These are phyloP conservation scores for Babjeviella inositovora DNA, from an alignment of 805 yeast species.

Conservation along the genomic window DNA sequence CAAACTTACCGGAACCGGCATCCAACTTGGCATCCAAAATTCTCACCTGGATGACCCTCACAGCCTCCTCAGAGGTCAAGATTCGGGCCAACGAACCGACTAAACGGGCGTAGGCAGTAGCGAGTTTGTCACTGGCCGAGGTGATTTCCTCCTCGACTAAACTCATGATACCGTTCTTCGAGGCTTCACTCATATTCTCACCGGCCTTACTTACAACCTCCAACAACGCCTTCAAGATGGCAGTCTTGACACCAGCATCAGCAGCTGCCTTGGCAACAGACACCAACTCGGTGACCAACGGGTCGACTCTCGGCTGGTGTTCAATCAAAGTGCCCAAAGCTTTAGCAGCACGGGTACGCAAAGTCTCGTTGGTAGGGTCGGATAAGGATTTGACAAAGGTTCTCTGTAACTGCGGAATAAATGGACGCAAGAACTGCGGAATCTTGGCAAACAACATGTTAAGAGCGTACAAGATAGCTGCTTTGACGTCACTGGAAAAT, in stretches of 20 bases:
- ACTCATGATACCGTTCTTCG: constrained; percentile 51
- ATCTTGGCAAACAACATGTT: constrained; percentile 65
- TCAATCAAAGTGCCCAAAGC: constrained; percentile 82
- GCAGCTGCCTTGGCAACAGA: constrained; percentile 52
- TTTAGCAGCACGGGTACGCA: constrained; percentile 74
- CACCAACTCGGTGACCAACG: constrained; percentile 72
- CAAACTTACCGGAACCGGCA: constrained; percentile 37
- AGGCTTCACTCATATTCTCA: constrained; percentile 52
- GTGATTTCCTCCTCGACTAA: constrained; percentile 61
- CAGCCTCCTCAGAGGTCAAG: constrained; percentile 47
- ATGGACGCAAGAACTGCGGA: constrained; percentile 86
- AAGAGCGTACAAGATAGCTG: constrained; percentile 82
- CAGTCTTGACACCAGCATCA: constrained; percentile 62
- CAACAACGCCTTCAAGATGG: constrained; percentile 72
- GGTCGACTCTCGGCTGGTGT: constrained; percentile 88
- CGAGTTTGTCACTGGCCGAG: constrained; percentile 33
- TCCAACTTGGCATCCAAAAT: constrained; percentile 28
- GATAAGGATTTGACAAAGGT: constrained; percentile 87
- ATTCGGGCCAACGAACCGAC: constrained; percentile 66
- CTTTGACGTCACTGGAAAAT: constrained; percentile 78
- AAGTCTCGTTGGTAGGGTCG: constrained; percentile 55
- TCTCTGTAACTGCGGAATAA: constrained; percentile 93
- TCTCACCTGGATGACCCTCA: constrained; percentile 38
- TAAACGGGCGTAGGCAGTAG: constrained; percentile 63
- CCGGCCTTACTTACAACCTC: constrained; percentile 79